Evolutionary conservation across 345 rosid genomes (phyloP), one percentile per base, ranked within the genome.

Genomic region (Aquilaria malaccensis): DNA sequence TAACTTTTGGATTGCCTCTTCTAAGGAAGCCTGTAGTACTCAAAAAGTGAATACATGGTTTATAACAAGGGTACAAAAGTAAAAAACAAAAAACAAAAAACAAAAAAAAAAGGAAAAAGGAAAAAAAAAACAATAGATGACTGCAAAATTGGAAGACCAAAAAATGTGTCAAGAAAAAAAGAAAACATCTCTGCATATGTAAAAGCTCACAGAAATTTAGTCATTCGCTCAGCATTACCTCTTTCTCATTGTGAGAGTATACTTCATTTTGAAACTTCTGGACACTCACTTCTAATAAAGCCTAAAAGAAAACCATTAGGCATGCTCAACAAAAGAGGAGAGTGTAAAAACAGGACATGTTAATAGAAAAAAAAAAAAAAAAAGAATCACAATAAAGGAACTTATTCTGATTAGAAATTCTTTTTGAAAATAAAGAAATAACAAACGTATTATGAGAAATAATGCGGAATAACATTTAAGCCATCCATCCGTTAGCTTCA

Each of bases 1-100:
- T 57, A 76, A 65, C 60, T 78, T 60, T 48, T 68, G 73, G n/a
- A 83, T 60, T 46, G 52, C 70, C 67, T 69, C 81, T 63, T 77
- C 84, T 50, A 76, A 60, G 33, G 47, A 45, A 67, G 61, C 71
- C 95, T 87, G 80, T 33, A 45, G 64, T 49, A 58, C 11, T 12
- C 41, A 66, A 71, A 33, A 6, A 31, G 29, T 55, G 52, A 64
- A 43, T 49, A 4, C 43, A 14, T 30, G 46, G 53, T 60, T 45
- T 56, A 50, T 15, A 30, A 22, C 22, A 22, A 22, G 55, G 50
- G 66, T 54, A 60, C 43, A 43, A 60, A 30, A 12, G 11, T 45
- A 54, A 10, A 55, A 47, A 30, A 51, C 45, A 10, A 55, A 14
- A 45, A 30, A 22, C 55, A n/a, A n/a, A n/a, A n/a, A n/a, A n/a